Conservation (phyloP, 2,329 filamentous ascomycete species). For the Calonectria hongkongensis region DNA sequence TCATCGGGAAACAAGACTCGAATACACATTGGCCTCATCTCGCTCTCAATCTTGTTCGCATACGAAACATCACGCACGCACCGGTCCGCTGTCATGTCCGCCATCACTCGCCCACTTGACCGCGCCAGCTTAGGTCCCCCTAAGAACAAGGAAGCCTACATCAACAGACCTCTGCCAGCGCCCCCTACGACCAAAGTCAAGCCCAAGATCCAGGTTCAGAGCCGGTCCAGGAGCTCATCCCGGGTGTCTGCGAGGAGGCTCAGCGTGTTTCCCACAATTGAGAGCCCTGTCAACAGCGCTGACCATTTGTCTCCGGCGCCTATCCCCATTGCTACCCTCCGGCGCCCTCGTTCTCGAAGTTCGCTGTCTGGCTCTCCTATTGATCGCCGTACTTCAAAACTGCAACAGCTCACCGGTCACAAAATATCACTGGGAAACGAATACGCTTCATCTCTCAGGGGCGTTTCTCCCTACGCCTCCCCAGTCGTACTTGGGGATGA, state of each 20-base stretch:
- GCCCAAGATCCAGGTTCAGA: conserved; percentile 12
- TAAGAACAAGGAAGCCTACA: conserved; percentile 50
- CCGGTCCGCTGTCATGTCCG: conserved; percentile 41
- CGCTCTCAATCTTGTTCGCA: neutral
- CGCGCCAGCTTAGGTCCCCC: conserved; percentile 49
- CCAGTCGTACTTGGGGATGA: conserved; percentile 48
- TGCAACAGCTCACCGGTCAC: conserved; percentile 65
- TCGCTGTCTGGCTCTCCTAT: conserved; percentile 40
- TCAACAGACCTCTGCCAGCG: conserved; percentile 36
- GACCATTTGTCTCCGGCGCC: neutral
- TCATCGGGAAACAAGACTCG: neutral
- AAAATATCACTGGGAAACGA: conserved; percentile 57
- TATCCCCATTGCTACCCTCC: conserved; percentile 14
- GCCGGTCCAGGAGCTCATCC: conserved; percentile 17
- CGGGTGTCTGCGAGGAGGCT: conserved; percentile 6
- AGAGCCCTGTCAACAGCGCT: neutral
- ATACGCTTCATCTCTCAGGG: conserved; percentile 34
- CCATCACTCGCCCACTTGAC: conserved; percentile 42
- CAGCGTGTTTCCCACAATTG: conserved; percentile 16
- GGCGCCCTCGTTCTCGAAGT: conserved; percentile 6
- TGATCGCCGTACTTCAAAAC: conserved; percentile 60
- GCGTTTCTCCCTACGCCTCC: conserved; percentile 47
- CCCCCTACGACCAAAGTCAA: neutral
- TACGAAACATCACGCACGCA: conserved; percentile 27
- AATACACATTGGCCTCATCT: neutral